Percentiles rank a stretch among this genome's conserved stretches.
Conservation (phyloP, 2,329 filamentous ascomycete genomes). For the Ascochyta pisi region DNA sequence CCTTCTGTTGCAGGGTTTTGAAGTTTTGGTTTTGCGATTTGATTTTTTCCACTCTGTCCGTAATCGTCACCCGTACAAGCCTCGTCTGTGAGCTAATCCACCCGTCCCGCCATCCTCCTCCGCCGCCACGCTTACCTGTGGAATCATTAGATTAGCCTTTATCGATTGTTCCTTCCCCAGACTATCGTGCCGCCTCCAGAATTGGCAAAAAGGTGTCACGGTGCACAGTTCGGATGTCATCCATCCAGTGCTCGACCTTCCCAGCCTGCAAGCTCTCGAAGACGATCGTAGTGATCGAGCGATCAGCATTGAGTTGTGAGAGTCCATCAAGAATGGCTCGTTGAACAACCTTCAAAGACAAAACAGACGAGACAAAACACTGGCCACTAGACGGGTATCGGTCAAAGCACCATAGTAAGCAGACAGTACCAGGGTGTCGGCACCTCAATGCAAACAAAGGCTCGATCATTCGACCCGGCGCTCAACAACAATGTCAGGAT, state of each 20-base stretch:
- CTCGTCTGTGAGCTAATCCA: slow-evolving; percentile 8
- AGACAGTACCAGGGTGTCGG: background rate
- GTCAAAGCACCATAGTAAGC: background rate
- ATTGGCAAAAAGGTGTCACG: slow-evolving; percentile 6
- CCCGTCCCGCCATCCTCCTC: slow-evolving; percentile 11
- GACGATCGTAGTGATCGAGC: background rate
- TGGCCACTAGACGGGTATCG: background rate
- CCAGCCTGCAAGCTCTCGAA: background rate
- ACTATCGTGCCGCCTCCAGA: slow-evolving; percentile 6
- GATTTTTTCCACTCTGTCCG: no score
- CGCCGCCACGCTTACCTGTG: slow-evolving; percentile 10
- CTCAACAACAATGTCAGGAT: slow-evolving; percentile 5
- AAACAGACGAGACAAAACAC: background rate
- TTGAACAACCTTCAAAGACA: background rate
- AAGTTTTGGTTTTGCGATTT: no score
- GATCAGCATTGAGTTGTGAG: background rate
- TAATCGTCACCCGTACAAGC: background rate
- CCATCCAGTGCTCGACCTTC: background rate
- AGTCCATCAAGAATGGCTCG: background rate
- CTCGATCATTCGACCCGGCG: slow-evolving; percentile 3
- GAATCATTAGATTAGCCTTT: slow-evolving; percentile 7
- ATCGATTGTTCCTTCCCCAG: slow-evolving; percentile 11
- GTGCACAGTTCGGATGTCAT: background rate
- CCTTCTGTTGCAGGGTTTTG: no score
- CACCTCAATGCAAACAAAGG: background rate